These are phyloP conservation scores for Avena insularis DNA, from an alignment of 176 grass and related monocot species.

Conservation along the genomic window DNA sequence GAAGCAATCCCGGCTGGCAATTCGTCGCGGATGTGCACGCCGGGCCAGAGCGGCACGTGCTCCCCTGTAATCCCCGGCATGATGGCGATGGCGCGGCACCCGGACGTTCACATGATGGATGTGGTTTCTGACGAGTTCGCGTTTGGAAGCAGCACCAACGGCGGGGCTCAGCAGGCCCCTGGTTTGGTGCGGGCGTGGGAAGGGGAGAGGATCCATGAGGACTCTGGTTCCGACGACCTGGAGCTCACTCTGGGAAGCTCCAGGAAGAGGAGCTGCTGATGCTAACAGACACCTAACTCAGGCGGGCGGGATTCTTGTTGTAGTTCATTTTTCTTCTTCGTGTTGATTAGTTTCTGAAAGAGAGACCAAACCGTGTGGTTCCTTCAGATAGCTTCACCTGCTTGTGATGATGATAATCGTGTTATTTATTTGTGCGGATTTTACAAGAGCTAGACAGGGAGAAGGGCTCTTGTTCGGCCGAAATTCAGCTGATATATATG, in stretches of 20 bases:
- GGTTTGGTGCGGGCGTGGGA: slow-evolving; percentile 83
- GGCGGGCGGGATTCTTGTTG: slow-evolving; percentile 16
- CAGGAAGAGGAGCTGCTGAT: slow-evolving; percentile 42
- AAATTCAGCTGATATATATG: slow-evolving; percentile 21
- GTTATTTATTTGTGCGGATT: slow-evolving; percentile 52
- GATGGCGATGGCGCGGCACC: slow-evolving; percentile 39
- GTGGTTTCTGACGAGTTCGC: slow-evolving; percentile 75
- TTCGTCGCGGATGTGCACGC: slow-evolving; percentile 63
- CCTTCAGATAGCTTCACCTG: slow-evolving; percentile 48
- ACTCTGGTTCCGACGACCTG: slow-evolving; percentile 77
- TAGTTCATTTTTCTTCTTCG: slow-evolving; percentile 34
- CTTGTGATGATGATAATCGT: slow-evolving; percentile 38
- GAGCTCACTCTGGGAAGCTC: slow-evolving; percentile 89
- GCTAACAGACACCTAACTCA: slow-evolving; percentile 14
- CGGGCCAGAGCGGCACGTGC: slow-evolving; percentile 83
- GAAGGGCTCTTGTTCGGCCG: slow-evolving; percentile 21
- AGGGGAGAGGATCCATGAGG: slow-evolving; percentile 92
- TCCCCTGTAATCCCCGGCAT: slow-evolving; percentile 61
- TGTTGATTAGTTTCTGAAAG: slow-evolving; percentile 50
- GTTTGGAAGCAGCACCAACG: slow-evolving; percentile 67
- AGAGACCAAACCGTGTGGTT: slow-evolving; percentile 46
- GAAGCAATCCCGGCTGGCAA: slow-evolving; percentile 40
- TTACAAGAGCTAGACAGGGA: neutral
- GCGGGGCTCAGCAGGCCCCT: slow-evolving; percentile 28
- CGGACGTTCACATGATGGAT: slow-evolving; percentile 64